Evolutionary conservation across 345 rosid genomes (phyloP), one percentile per base, ranked within the genome.

Genomic region (Dipteronia dyeriana): DNA sequence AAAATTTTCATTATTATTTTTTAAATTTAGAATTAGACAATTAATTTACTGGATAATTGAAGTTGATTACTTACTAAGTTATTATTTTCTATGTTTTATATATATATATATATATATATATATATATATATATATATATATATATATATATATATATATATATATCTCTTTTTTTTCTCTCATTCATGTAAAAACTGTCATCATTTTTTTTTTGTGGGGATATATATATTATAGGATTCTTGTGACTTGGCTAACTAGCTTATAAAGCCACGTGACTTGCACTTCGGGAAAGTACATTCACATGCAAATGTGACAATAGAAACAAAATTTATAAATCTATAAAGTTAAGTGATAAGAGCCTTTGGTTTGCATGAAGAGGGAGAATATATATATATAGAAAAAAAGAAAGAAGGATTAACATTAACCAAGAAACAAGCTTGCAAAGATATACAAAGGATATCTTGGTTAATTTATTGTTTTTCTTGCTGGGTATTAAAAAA

Each of bases 221-320:
- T 31, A 25, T 4, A 73, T 73, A 14, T 23, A 56, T 68, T 73
- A 68, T 56, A 78, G 80, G 81, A 77, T 79, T 85, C 87, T 75
- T 84, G 88, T 84, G 87, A 81, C 68, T 70, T 7, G 29, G 79
- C 25, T 70, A 56, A 74, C 71, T 65, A 56, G 77, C 71, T 56
- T 34, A 80, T 25, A 75, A 82, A 73, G 81, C 78, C 92, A 84
- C 87, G 92, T 89, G 90, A 85, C 74, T 68, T 82, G 63, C 83
- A 56, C 87, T 85, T 64, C 75, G 85, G 84, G 87, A 84, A 87
- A 81, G 90, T 87, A 87, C 90, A 85, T 85, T 89, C 92, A 89
- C 92, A 78, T 89, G 92, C 86, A 82, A 80, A 81, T 79, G 81
- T 64, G 75, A 85, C 85, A 75, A 85, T 76, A 71, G 61, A 78